Evolutionary conservation across 106 monocot genomes (phyloP).

Genomic region (Agapanthus africanus): DNA sequence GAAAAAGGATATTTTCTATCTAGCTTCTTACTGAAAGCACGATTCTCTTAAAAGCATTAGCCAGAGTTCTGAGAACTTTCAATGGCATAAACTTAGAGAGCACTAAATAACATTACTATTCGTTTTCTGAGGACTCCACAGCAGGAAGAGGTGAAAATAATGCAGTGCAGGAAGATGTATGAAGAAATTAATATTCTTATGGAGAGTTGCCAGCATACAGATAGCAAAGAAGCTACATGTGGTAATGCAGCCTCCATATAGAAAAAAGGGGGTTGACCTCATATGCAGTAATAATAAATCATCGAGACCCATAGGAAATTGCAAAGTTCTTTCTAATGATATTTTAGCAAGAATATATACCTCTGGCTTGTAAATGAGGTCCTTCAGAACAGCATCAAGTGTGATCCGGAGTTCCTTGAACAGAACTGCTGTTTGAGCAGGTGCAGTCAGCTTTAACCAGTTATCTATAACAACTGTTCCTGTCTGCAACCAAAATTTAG

Average conservation of each 20-base stretch:
- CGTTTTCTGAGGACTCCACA: too few relatives aligned
- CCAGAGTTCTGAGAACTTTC: too few relatives aligned
- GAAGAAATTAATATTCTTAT: not conserved
- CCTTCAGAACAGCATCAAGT: slow-evolving; percentile 79
- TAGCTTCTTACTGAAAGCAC: too few relatives aligned
- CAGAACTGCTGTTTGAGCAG: slow-evolving; percentile 93
- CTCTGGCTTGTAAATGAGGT: slow-evolving; percentile 76
- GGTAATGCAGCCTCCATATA: not conserved
- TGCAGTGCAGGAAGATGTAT: not conserved
- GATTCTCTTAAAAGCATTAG: too few relatives aligned
- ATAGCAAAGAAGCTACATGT: not conserved
- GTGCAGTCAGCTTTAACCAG: slow-evolving; percentile 87
- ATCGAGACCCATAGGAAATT: too few relatives aligned
- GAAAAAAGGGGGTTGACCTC: too few relatives aligned
- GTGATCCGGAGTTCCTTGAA: slow-evolving; percentile 91
- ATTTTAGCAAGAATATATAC: slow-evolving; percentile 27
- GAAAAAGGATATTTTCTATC: too few relatives aligned
- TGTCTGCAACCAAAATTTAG: slow-evolving; percentile 47
- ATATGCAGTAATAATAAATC: too few relatives aligned
- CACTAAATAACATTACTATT: too few relatives aligned
- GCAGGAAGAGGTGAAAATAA: too few relatives aligned
- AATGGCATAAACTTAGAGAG: too few relatives aligned
- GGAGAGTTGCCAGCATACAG: not conserved
- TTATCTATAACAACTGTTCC: slow-evolving; percentile 73
- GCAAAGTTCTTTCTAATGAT: not conserved